Evolutionary conservation across 2,329 filamentous ascomycete species (phyloP).

Genomic region (Colletotrichum cordylinicola): DNA sequence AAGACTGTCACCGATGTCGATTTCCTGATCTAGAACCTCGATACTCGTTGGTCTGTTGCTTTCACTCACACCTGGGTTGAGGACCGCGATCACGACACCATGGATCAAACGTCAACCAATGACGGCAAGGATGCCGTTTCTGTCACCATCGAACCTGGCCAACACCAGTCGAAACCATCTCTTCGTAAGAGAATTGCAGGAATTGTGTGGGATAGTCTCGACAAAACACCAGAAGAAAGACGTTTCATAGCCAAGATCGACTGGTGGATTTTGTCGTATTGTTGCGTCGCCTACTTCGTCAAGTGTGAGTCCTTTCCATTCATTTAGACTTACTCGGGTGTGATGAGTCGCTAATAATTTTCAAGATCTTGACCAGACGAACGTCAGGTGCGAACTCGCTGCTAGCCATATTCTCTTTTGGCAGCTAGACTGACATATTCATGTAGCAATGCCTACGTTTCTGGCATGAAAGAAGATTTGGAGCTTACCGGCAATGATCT

Average conservation of each 20-base stretch:
- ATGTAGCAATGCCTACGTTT: constrained; percentile 45
- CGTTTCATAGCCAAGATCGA: constrained; percentile 38
- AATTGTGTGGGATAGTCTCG: constrained; percentile 36
- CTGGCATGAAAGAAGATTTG: constrained; percentile 57
- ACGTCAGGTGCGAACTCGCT: constrained; percentile 20
- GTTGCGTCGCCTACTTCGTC: constrained; percentile 42
- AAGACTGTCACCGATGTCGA: background rate
- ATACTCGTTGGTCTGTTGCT: background rate
- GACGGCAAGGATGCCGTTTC: background rate
- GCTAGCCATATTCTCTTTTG: background rate
- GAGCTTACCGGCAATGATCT: constrained; percentile 58
- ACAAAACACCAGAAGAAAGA: constrained; percentile 37
- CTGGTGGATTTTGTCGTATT: constrained; percentile 40
- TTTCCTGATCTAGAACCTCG: background rate
- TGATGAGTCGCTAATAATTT: background rate
- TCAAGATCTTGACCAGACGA: constrained; percentile 35
- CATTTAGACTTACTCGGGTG: background rate
- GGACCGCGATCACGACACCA: background rate
- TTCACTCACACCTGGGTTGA: background rate
- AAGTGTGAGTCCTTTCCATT: constrained; percentile 28
- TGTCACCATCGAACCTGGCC: background rate
- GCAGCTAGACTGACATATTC: background rate
- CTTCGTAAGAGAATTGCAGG: constrained; percentile 22
- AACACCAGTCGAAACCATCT: background rate
- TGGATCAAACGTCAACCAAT: background rate